Percentiles rank a stretch among this genome's conserved stretches.
These are phyloP conservation scores for Rutidosis leptorrhynchoides DNA, from an alignment of 129 eudicot species.

Conservation along the genomic window DNA sequence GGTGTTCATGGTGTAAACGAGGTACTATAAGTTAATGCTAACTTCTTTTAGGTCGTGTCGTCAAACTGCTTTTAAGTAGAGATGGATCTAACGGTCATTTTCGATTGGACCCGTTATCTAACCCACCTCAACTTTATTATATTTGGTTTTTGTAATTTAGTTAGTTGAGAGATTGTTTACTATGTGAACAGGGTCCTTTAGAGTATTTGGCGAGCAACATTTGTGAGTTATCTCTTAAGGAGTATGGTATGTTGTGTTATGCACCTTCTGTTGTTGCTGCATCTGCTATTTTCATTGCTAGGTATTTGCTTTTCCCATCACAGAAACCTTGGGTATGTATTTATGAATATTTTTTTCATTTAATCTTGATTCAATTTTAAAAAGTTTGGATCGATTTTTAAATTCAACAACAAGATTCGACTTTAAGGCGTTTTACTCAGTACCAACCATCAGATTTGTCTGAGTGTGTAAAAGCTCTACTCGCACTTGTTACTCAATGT, in stretches of 20 bases:
- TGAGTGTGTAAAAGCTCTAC: conserved; percentile 77
- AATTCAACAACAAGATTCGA: conserved; percentile 60
- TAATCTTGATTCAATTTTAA: not conserved
- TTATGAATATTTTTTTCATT: not conserved
- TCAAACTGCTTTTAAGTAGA: no score
- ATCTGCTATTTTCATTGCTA: conserved; percentile 81
- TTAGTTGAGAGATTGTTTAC: no score
- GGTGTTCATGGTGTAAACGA: conserved; percentile 77
- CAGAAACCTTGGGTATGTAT: conserved; percentile 79
- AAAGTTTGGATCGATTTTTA: no score
- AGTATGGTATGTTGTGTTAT: conserved; percentile 70
- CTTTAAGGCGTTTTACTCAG: conserved; percentile 71
- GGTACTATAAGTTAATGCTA: no score
- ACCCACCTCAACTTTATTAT: not conserved
- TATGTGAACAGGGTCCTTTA: conserved; percentile 53
- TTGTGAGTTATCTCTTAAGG: conserved; percentile 83
- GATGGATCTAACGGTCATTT: no score
- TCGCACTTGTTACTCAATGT: conserved; percentile 52
- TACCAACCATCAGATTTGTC: conserved; percentile 69
- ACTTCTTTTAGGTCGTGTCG: no score
- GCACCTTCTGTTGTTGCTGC: conserved; percentile 87
- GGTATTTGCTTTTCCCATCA: conserved; percentile 52
- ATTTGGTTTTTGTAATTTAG: no score
- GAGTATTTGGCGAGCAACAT: conserved; percentile 83
- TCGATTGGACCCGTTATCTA: no score